Evolutionary conservation across 2,329 filamentous ascomycete species (phyloP), one percentile per base, ranked within the genome.

Genomic region (Parastagonospora avenae): DNA sequence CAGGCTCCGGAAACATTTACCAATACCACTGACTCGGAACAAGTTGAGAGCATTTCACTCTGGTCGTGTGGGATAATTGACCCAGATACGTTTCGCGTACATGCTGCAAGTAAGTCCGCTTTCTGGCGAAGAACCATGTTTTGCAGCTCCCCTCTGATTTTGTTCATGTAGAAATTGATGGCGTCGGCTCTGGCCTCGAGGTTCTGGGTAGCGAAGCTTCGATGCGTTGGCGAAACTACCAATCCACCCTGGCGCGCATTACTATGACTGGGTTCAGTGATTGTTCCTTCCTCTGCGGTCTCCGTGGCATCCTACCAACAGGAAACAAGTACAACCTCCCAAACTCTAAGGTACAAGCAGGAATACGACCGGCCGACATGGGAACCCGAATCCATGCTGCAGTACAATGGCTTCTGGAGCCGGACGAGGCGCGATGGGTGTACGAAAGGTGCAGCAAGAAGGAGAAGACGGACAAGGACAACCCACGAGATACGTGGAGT

Each of bases 391-490:
- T 41, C 39, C 27, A 30, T 8, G 39, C 39, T 41, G 39, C 39
- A 30, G 39, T 15, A 5, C 39, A 41, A 27, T 41, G 39, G 39
- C 39, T 41, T 30, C 9, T 41, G 39, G 24, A 30, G n/a, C 19
- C 24, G 19, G 24, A 41, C 28, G 11, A 41, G 39, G 39, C 39
- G 39, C n/a, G 39, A 2, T 41, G 39, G 39, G 39, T 41, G 19
- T 41, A 41, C 19, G 19, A 30, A 31, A 5, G 19, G 39, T 30
- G 39, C 39, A 41, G 27, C 29, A 27, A 41, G 39, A 41, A 41
- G 28, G 39, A 41, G 24, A 41, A 41, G 39, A 41, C 39, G 39
- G 39, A 41, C 39, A 41, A 41, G 27, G 28, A 12, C 28, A 41
- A 41, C 39, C 39, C 39, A 15, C 27, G 24, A 24, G 39, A 41